These are phyloP conservation scores for Neurospora tetraspora DNA, from an alignment of 495 filamentous ascomycete species.

Conservation along the genomic window DNA sequence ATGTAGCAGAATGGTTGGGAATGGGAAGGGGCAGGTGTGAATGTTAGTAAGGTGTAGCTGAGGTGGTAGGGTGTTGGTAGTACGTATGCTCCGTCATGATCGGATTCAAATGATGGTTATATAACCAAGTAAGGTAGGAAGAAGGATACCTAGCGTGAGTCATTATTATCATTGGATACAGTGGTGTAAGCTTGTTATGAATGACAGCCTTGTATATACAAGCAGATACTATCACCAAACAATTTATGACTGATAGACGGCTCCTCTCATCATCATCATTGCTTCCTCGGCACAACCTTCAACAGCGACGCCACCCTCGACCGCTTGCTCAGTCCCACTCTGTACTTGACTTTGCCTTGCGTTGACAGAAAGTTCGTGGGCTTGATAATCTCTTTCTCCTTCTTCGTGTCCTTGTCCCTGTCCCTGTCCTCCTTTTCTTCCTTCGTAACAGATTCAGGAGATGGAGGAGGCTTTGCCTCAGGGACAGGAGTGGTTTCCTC, in stretches of 20 bases:
- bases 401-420: not conserved
- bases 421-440: not conserved
- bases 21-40: too few species aligned
- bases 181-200: not conserved
- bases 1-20: too few species aligned
- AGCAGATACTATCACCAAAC: not conserved
- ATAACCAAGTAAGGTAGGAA: too few species aligned
- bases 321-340: conserved; percentile 19
- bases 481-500: not conserved
- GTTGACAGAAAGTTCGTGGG: not conserved
- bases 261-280: not conserved
- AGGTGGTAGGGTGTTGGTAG: too few species aligned
- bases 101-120: too few species aligned
- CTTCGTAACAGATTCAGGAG: not conserved
- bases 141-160: too few species aligned
- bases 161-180: not conserved
- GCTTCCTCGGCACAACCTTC: conserved; percentile 4
- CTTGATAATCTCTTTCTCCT: not conserved
- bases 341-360: conserved; percentile 8
- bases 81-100: too few species aligned
- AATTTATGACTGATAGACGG: not conserved
- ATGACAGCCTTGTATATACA: not conserved
- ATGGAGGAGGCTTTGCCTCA: not conserved
- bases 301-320: conserved; percentile 21
- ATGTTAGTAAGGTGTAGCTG: too few species aligned